Evolutionary conservation across 805 yeast genomes (phyloP).

Genomic region (Kluyveromyces nonfermentans): DNA sequence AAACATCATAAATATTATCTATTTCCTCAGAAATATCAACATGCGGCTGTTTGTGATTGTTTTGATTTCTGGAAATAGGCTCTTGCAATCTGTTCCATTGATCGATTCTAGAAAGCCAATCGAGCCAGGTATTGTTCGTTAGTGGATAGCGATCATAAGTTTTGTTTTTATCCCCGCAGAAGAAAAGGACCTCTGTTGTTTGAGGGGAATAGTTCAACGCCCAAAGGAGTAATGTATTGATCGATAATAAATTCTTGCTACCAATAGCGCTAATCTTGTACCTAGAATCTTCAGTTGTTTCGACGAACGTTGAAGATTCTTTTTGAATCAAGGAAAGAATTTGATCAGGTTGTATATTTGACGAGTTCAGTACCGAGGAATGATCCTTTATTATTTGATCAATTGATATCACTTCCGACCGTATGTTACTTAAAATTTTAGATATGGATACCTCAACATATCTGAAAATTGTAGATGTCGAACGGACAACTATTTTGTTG

Average conservation of each 20-base stretch:
- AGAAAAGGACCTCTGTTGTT: constrained; percentile 6
- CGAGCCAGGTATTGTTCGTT: constrained; percentile 17
- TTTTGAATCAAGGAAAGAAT: constrained; percentile 15
- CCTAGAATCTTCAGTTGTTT: constrained; percentile 9
- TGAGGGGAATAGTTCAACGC: constrained; percentile 17
- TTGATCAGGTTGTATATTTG: constrained; percentile 6
- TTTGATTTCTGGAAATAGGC: constrained; percentile 6
- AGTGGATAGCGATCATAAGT: constrained; percentile 18
- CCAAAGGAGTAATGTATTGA: constrained; percentile 21
- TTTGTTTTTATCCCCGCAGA: constrained; percentile 5
- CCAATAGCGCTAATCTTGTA: constrained; percentile 24
- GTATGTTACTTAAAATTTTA: constrained; percentile 22
- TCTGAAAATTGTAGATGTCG: constrained; percentile 16
- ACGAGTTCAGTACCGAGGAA: constrained; percentile 2
- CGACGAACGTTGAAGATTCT: constrained; percentile 17
- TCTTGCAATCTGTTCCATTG: constrained; percentile 20
- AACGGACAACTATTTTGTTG: constrained; percentile 20
- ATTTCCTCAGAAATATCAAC: constrained; percentile 9
- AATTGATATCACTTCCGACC: constrained; percentile 11
- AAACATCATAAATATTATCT: constrained; percentile 12
- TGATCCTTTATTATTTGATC: constrained; percentile 12
- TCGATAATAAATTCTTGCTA: constrained; percentile 17
- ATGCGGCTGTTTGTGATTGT: not conserved
- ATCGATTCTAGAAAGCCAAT: constrained; percentile 20
- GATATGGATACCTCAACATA: constrained; percentile 25